Evolutionary conservation across 257 asterid species (phyloP).

Genomic region (Henckelia pumila): DNA sequence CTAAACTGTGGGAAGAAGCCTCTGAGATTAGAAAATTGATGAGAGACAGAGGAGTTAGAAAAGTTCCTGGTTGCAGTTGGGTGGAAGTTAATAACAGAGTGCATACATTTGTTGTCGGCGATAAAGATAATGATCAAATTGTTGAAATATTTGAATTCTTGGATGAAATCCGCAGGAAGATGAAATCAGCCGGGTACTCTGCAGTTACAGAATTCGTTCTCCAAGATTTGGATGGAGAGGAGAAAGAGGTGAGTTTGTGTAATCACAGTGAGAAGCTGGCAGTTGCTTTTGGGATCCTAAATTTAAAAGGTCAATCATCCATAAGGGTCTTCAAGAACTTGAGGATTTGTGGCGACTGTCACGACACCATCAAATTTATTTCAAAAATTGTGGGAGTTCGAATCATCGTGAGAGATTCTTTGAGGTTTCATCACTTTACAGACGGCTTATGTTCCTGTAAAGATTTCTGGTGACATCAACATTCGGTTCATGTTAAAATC

Average conservation of each 20-base stretch:
- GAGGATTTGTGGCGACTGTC: slow-evolving; percentile 55
- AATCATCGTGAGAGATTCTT: slow-evolving; percentile 45
- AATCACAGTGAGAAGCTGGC: slow-evolving; percentile 78
- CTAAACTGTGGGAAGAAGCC: slow-evolving; percentile 64
- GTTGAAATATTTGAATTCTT: slow-evolving; percentile 40
- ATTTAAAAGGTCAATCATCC: slow-evolving; percentile 53
- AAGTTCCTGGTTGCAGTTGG: slow-evolving; percentile 79
- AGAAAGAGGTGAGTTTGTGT: slow-evolving; percentile 63
- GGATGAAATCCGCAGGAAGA: slow-evolving; percentile 50
- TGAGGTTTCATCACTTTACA: slow-evolving; percentile 52
- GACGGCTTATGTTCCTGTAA: slow-evolving; percentile 50
- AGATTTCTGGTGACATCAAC: slow-evolving; percentile 43
- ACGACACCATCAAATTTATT: slow-evolving; percentile 51
- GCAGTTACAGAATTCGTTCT: slow-evolving; percentile 58
- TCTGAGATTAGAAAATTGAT: slow-evolving; percentile 56
- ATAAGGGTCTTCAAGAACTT: slow-evolving; percentile 58
- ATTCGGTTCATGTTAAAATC: not conserved
- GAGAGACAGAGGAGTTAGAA: slow-evolving; percentile 65
- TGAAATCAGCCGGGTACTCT: slow-evolving; percentile 52
- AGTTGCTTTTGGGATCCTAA: slow-evolving; percentile 66
- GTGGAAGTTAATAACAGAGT: slow-evolving; percentile 49
- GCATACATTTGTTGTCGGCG: slow-evolving; percentile 64
- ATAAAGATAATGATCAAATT: slow-evolving; percentile 38
- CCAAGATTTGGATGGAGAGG: slow-evolving; percentile 71
- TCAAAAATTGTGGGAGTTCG: slow-evolving; percentile 34